A percentile compares a stretch with the other conserved stretches of the same genome.
These are phyloP conservation scores for Penicillium argentinense DNA, from an alignment of 495 filamentous ascomycete genomes.

Conservation along the genomic window DNA sequence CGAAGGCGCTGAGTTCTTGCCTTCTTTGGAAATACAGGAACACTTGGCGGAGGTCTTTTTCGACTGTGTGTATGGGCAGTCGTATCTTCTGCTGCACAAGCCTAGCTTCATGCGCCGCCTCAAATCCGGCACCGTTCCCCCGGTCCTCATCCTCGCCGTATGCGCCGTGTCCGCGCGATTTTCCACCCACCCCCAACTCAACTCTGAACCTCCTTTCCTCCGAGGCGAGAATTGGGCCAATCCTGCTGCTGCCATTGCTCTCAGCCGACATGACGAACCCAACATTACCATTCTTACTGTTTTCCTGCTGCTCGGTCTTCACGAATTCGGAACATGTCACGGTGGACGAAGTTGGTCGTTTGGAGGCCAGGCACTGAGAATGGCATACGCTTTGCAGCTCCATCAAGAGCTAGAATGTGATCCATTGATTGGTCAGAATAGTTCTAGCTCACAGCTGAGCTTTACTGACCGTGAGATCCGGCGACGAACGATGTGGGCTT, in stretches of 20 bases:
- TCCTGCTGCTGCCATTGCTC: slow-evolving; percentile 77
- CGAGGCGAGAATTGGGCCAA: slow-evolving; percentile 89
- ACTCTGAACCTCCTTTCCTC: slow-evolving; percentile 79
- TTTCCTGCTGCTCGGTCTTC: slow-evolving; percentile 81
- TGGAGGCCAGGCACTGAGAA: slow-evolving; percentile 89
- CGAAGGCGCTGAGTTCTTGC: slow-evolving; percentile 82
- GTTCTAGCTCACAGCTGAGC: slow-evolving; percentile 67
- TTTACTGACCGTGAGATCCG: slow-evolving; percentile 92
- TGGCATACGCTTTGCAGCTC: slow-evolving; percentile 94
- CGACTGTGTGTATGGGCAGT: slow-evolving; percentile 92
- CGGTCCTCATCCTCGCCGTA: slow-evolving; percentile 85
- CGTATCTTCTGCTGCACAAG: slow-evolving; percentile 94
- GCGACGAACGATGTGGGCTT: slow-evolving; percentile 95
- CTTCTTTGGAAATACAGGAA: slow-evolving; percentile 86
- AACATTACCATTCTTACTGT: slow-evolving; percentile 95
- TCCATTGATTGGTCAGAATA: slow-evolving; percentile 58
- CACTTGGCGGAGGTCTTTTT: slow-evolving; percentile 95
- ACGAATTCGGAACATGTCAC: slow-evolving; percentile 96
- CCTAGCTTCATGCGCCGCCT: slow-evolving; percentile 92
- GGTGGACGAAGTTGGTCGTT: slow-evolving; percentile 95
- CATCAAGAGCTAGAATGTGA: slow-evolving; percentile 93
- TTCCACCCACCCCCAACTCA: slow-evolving; percentile 89
- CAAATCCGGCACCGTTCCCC: slow-evolving; percentile 67
- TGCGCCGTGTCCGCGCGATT: slow-evolving; percentile 93
- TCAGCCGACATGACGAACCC: slow-evolving; percentile 86